These are phyloP conservation scores for Lasiosphaeria hispida DNA, from an alignment of 495 filamentous ascomycete genomes.

Conservation along the genomic window DNA sequence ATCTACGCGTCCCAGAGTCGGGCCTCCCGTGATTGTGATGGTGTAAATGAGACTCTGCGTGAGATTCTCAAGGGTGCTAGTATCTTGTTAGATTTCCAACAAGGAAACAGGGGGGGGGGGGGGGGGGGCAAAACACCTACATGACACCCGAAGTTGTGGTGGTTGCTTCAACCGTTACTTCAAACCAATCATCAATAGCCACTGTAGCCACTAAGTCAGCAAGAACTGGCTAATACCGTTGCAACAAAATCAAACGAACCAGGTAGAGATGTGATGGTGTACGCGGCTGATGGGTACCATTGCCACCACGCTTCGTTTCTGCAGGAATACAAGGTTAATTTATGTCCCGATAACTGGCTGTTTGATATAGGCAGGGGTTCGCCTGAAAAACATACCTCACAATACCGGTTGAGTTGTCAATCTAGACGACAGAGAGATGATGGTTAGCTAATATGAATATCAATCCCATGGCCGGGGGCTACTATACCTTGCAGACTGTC, in stretches of 20 bases:
- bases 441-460: background rate
- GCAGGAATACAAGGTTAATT: background rate
- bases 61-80: constrained; percentile 25
- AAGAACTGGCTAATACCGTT: background rate
- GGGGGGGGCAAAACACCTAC: constrained; percentile 16
- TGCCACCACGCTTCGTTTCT: constrained; percentile 34
- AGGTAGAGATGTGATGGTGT: constrained; percentile 25
- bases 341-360: too few relatives aligned
- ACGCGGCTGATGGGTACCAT: constrained; percentile 25
- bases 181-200: constrained; percentile 27
- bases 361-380: background rate
- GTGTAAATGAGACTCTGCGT: constrained; percentile 14
- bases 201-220: constrained; percentile 9
- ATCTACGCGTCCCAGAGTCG: constrained; percentile 23
- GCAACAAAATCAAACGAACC: constrained; percentile 7
- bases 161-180: constrained; percentile 28
- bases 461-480: background rate
- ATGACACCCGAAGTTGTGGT: constrained; percentile 23
- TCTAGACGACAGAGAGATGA: constrained; percentile 1
- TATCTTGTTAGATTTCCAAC: background rate
- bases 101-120: too few relatives aligned
- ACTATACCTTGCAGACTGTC: constrained; percentile 29
- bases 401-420: constrained; percentile 23
- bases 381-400: constrained; percentile 13
- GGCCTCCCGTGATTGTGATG: constrained; percentile 14